Evolutionary conservation across 257 asterid genomes (phyloP).

Genomic region (Scutellaria baicalensis): DNA sequence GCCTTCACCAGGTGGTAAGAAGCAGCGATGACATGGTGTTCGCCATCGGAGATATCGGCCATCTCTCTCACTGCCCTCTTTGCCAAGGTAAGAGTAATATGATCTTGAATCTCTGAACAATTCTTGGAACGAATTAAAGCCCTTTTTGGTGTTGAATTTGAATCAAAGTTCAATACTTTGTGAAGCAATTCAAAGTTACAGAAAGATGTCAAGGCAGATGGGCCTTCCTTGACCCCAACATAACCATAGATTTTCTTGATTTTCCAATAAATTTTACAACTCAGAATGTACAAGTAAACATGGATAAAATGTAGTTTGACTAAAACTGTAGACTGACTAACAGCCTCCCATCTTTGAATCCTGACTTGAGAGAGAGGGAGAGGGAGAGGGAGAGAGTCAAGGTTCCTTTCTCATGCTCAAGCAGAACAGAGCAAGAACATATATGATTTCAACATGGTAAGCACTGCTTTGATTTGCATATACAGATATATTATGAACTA

Average conservation of each 20-base stretch:
- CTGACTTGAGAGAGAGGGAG: not conserved
- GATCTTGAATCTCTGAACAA: not conserved
- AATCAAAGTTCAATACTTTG: not conserved
- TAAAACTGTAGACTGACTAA: slow-evolving; percentile 4
- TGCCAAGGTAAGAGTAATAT: not conserved
- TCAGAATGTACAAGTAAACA: not conserved
- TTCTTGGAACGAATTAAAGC: not conserved
- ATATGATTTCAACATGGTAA: no score
- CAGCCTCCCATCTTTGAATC: slow-evolving; percentile 22
- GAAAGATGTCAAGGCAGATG: not conserved
- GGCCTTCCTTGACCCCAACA: not conserved
- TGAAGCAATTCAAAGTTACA: not conserved
- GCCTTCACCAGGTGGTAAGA: slow-evolving; percentile 55
- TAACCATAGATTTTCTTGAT: not conserved
- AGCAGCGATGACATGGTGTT: slow-evolving; percentile 48
- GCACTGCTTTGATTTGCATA: no score
- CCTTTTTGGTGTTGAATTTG: not conserved
- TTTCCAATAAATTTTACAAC: not conserved
- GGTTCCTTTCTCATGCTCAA: not conserved
- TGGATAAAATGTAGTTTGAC: slow-evolving; percentile 11
- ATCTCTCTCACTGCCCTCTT: not conserved
- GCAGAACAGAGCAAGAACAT: not conserved
- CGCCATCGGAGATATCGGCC: slow-evolving; percentile 20
- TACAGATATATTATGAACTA: no score
- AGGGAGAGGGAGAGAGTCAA: not conserved